Conservation (phyloP, 495 filamentous ascomycete genomes). For the Thermochaetoides thermophila region DNA sequence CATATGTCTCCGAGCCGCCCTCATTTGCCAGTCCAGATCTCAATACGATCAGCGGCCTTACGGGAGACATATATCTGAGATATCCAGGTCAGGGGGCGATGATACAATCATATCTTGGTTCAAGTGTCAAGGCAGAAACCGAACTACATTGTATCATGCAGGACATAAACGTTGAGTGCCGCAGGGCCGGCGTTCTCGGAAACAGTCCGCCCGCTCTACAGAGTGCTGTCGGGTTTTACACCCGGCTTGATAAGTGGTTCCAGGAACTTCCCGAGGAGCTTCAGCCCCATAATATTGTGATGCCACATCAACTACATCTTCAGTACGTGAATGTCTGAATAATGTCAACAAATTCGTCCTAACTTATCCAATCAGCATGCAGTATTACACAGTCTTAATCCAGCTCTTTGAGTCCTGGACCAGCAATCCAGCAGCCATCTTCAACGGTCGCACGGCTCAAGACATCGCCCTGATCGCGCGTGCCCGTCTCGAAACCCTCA, state of each 20-base stretch:
- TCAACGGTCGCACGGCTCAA: background rate
- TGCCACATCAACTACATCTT: slow-evolving; percentile 24
- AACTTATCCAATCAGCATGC: slow-evolving; percentile 5
- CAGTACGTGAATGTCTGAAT: slow-evolving; percentile 5
- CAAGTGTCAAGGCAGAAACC: background rate
- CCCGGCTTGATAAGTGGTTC: slow-evolving; percentile 12
- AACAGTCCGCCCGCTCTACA: slow-evolving; percentile 3
- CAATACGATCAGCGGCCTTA: background rate
- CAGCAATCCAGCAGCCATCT: slow-evolving; percentile 6
- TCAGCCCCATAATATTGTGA: slow-evolving; percentile 16
- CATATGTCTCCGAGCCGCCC: background rate
- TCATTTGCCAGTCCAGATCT: background rate
- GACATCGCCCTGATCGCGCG: slow-evolving; percentile 9
- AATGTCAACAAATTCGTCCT: too few relatives aligned
- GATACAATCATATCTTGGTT: background rate
- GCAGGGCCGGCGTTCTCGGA: background rate
- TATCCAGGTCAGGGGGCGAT: background rate
- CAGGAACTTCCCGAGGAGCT: slow-evolving; percentile 17
- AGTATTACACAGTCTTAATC: slow-evolving; percentile 12
- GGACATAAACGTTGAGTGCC: slow-evolving; percentile 8
- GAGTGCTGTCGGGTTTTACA: slow-evolving; percentile 17
- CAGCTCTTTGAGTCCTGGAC: slow-evolving; percentile 9
- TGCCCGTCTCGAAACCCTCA: slow-evolving; percentile 19
- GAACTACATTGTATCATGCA: slow-evolving; percentile 11
- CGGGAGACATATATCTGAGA: background rate